Percentiles rank a stretch among this genome's conserved stretches.
Evolutionary conservation across 768 basidiomycete genomes (phyloP).

Genomic region (Hericium rajendrae): DNA sequence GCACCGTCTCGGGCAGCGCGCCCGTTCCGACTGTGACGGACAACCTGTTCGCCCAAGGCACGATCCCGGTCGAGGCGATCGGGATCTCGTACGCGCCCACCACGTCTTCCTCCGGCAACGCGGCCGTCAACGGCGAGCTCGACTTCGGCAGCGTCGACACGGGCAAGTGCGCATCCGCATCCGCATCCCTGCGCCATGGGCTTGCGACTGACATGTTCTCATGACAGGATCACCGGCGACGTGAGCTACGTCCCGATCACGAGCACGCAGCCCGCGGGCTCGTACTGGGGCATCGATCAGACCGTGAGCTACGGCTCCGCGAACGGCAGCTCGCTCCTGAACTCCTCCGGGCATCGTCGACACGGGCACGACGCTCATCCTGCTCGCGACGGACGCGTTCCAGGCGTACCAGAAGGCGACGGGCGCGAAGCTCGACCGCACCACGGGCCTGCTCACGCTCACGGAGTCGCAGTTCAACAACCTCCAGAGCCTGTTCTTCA

Average conservation of each 20-base stretch:
- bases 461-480: slow-evolving; percentile 39
- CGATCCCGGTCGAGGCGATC: slow-evolving; percentile 15
- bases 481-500: slow-evolving; percentile 50
- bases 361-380: slow-evolving; percentile 21
- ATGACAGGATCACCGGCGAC: slow-evolving; percentile 10
- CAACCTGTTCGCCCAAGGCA: slow-evolving; percentile 21
- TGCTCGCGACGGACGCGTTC: slow-evolving; percentile 22
- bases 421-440: slow-evolving; percentile 20
- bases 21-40: slow-evolving; percentile 23
- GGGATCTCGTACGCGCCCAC: slow-evolving; percentile 22
- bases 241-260: slow-evolving; percentile 22
- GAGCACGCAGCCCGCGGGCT: slow-evolving; percentile 10
- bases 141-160: slow-evolving; percentile 24
- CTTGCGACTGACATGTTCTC: neutral
- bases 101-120: neutral
- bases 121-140: slow-evolving; percentile 20
- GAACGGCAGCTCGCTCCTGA: slow-evolving; percentile 14
- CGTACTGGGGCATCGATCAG: slow-evolving; percentile 23
- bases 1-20: slow-evolving; percentile 9
- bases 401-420: slow-evolving; percentile 21
- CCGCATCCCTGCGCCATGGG: neutral
- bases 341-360: slow-evolving; percentile 24
- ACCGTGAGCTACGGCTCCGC: slow-evolving; percentile 17
- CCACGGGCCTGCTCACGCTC: slow-evolving; percentile 41
- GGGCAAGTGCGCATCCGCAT: slow-evolving; percentile 11